Percentiles rank a stretch among this genome's conserved stretches.
Evolutionary conservation across 768 basidiomycete species (phyloP).

Genomic region (Suillus decipiens): DNA sequence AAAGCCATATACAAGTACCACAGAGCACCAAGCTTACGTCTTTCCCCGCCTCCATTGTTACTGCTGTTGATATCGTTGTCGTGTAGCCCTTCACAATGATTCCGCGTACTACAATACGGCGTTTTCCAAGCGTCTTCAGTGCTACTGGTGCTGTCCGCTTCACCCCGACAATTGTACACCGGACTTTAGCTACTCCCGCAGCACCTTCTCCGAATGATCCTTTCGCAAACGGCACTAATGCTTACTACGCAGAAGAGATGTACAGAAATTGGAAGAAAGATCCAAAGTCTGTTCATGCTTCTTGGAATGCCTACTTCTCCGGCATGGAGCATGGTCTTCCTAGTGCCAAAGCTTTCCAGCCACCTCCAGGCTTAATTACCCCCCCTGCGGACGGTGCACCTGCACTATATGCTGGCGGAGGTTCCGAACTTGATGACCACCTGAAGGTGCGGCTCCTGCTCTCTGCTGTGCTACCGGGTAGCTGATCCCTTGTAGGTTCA

Average conservation of each 20-base stretch:
- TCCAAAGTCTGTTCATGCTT: constrained; percentile 87
- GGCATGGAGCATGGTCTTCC: constrained; percentile 88
- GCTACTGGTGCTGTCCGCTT: constrained; percentile 19
- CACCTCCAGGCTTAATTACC: constrained; percentile 75
- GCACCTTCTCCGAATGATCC: constrained; percentile 75
- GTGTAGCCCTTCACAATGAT: constrained; percentile 30
- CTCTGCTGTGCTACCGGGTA: constrained; percentile 8
- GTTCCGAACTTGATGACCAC: constrained; percentile 87
- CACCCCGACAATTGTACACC: constrained; percentile 24
- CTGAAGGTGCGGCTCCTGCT: constrained; percentile 65
- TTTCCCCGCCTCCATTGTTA: background rate
- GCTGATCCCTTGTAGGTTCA: constrained; percentile 64
- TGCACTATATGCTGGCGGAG: constrained; percentile 64
- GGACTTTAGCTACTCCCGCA: constrained; percentile 49
- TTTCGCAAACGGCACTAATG: constrained; percentile 93
- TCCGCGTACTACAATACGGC: constrained; percentile 38
- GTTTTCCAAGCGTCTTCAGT: constrained; percentile 34
- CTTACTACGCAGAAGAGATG: constrained; percentile 97
- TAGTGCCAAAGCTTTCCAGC: constrained; percentile 79
- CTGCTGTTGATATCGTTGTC: background rate
- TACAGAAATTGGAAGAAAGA: constrained; percentile 91
- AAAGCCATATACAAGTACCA: background rate
- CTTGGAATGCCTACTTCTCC: constrained; percentile 93
- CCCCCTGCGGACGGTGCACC: constrained; percentile 80
- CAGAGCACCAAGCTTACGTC: constrained; percentile 2